These are phyloP conservation scores for Iris pallida DNA, from an alignment of 116 monocot species.

Conservation along the genomic window DNA sequence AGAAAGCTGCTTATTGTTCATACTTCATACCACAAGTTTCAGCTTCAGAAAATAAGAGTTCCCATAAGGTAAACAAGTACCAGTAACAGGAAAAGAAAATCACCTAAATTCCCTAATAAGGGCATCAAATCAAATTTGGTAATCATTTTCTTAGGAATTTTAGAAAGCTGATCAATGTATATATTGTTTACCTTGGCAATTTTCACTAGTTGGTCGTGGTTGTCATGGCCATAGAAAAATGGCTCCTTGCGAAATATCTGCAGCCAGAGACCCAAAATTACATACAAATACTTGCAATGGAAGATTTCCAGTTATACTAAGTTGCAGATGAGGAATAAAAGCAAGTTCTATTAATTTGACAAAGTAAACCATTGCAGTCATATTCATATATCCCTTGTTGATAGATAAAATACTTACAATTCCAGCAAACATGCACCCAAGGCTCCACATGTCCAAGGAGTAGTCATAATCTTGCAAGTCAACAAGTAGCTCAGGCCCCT, in stretches of 20 bases:
- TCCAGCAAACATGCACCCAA: conserved; percentile 44
- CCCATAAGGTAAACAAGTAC: neutral
- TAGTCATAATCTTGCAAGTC: conserved; percentile 37
- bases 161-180: conserved; percentile 63
- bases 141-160: conserved; percentile 64
- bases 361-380: neutral
- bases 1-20: neutral
- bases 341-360: neutral
- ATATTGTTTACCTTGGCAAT: conserved; percentile 58
- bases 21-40: neutral
- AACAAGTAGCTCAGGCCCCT: conserved; percentile 31
- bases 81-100: neutral
- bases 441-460: conserved; percentile 35
- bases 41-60: neutral
- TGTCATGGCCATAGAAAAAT: conserved; percentile 78
- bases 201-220: conserved; percentile 84
- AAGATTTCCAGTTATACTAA: no score
- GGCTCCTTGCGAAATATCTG: conserved; percentile 55
- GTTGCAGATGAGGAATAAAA: neutral
- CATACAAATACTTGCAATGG: neutral
- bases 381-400: neutral
- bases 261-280: neutral
- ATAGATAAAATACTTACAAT: conserved; percentile 12
- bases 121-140: neutral
- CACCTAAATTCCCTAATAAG: neutral